Conservation (phyloP, 1,139 yeast species). For the Saccharomyces pastorianus region DNA sequence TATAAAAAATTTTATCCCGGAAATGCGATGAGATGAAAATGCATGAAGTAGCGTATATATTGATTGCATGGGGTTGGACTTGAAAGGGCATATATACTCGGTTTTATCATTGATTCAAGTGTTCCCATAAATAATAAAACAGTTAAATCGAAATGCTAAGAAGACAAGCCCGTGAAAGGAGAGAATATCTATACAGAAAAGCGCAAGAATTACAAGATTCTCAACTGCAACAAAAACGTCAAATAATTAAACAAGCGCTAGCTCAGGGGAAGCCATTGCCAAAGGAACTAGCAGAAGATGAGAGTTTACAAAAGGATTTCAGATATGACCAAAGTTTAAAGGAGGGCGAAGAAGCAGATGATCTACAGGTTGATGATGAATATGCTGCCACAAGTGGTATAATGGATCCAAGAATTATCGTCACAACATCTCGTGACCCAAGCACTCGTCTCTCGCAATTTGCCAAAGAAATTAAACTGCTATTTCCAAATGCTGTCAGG, state of each 20-base stretch:
- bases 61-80: not conserved
- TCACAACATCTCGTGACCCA: constrained; percentile 92
- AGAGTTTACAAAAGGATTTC: constrained; percentile 68
- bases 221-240: constrained; percentile 75
- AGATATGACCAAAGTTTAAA: constrained; percentile 50
- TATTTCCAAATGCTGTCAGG: constrained; percentile 85
- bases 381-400: constrained; percentile 82
- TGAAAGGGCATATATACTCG: not conserved
- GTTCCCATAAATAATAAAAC: not conserved
- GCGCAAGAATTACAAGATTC: constrained; percentile 88
- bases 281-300: constrained; percentile 84
- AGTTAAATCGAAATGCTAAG: constrained; percentile 47
- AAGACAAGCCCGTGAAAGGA: constrained; percentile 90
- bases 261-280: constrained; percentile 89
- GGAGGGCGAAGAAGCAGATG: constrained; percentile 42
- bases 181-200: constrained; percentile 84
- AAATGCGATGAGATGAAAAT: constrained; percentile 8
- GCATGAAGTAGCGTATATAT: not conserved
- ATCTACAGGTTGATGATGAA: constrained; percentile 75
- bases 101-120: not conserved
- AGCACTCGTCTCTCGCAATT: constrained; percentile 78
- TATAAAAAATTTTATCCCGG: not conserved
- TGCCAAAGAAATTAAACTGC: constrained; percentile 79
- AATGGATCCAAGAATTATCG: constrained; percentile 83
- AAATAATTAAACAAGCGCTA: constrained; percentile 74